Evolutionary conservation across 306 rosid species (phyloP).

Genomic region (Prosopis cineraria): DNA sequence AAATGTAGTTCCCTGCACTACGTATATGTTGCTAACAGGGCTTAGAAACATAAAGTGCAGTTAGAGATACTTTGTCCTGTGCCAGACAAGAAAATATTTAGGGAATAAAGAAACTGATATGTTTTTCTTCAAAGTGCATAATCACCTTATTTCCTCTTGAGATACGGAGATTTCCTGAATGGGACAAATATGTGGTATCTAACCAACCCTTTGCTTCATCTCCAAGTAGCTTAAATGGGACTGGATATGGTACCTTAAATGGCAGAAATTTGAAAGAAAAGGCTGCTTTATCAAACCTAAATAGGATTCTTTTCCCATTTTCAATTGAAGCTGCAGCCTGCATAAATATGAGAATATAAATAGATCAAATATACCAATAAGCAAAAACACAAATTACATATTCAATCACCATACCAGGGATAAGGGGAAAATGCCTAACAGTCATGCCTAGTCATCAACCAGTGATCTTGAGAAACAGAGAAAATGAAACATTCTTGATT

Average conservation of each 20-base stretch:
- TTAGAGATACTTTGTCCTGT: constrained; percentile 24
- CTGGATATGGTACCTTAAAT: constrained; percentile 99
- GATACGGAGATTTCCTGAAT: constrained; percentile 86
- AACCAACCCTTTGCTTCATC: constrained; percentile 99
- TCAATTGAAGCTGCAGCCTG: constrained; percentile 88
- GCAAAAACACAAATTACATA: constrained; percentile 18
- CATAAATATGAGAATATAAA: constrained; percentile 15
- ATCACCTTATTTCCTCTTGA: constrained; percentile 96
- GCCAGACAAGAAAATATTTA: constrained; percentile 15
- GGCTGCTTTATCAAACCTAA: constrained; percentile 91
- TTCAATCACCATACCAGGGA: neutral
- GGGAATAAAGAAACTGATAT: constrained; percentile 23
- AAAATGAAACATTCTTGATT: constrained; percentile 7
- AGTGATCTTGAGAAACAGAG: constrained; percentile 16
- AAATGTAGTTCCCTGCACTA: constrained; percentile 99
- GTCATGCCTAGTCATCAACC: neutral
- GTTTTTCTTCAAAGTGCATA: constrained; percentile 24
- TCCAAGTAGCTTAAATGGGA: constrained; percentile 92
- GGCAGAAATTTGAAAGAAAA: constrained; percentile 83
- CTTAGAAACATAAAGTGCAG: constrained; percentile 43
- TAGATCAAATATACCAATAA: constrained; percentile 2
- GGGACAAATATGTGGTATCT: constrained; percentile 88
- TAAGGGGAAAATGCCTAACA: neutral
- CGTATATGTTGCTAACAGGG: constrained; percentile 50
- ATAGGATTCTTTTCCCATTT: constrained; percentile 86